Base-by-base conservation (phyloP, 805 yeast genomes). In the Zygosaccharomyces pseudorouxii region DNA sequence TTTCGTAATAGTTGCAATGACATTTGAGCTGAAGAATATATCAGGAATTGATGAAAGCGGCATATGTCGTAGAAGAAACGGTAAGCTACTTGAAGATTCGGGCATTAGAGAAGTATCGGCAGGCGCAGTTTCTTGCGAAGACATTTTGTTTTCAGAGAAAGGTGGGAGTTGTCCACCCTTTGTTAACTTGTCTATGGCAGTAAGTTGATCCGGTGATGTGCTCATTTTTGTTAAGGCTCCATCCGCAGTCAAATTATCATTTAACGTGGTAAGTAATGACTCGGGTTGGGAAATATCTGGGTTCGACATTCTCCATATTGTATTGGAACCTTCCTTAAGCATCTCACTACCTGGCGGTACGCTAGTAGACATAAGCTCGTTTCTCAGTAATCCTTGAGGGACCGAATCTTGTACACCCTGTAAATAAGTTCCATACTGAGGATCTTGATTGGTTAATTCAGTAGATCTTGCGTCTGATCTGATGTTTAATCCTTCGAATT, bases 31-130 rank as follows among this genome's bases (percentile, higher is more conserved):
- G 6, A 57, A 65, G 52, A 81, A 80, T 11, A 62, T 56, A 12
- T 72, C 69, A 0, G 95, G 92, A 9, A 86, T 79, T 0, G 86
- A 76, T 38, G 75, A 71, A 0, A 82, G 70, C 16, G 87, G 82
- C 50, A 84, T 77, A 37, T 82, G 78, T 50, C 90, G 68, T 23
- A 86, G 64, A 9, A 86, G 71, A 64, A 86, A 79, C 1, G 89
- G 90, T 29, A 85, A 63, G 65, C 82, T 82, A 54, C 82, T 84
- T 5, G 86, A 75, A 3, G 64, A 54, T 41, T 61, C 63, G 5
- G 60, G 50, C 8, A 43, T 38, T 28, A 47, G 28, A 3, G 58
- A 48, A 3, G 46, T 46, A 19, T 44, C 48, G 5, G 55, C 50
- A 4, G 57, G 48, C 5, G 54, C 51, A 10, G 52, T 28, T 18